Conservation (phyloP, 768 basidiomycete genomes). For the Strobilomyces dryophilus region DNA sequence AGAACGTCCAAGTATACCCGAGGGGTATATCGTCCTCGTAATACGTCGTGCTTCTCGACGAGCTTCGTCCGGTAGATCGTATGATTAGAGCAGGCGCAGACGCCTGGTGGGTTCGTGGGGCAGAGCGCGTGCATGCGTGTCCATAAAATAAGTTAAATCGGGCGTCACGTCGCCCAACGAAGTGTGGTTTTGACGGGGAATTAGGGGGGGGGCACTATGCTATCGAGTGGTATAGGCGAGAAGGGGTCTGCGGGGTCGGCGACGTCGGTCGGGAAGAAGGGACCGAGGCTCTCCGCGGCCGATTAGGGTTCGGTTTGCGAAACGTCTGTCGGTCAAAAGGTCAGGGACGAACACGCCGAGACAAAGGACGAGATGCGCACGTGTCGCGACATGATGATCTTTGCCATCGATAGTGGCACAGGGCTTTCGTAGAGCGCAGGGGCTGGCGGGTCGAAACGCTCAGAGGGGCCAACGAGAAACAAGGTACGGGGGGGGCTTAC, state of each 20-base stretch:
- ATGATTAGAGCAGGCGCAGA: slow-evolving; percentile 27
- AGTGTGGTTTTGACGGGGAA: slow-evolving; percentile 16
- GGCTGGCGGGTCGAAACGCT: slow-evolving; percentile 24
- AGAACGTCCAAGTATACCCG: slow-evolving; percentile 19
- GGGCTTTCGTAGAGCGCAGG: slow-evolving; percentile 41
- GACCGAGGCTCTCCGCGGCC: slow-evolving; percentile 21
- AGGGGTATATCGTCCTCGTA: slow-evolving; percentile 22
- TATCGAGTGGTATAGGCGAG: slow-evolving; percentile 32
- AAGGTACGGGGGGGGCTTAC: slow-evolving; percentile 17
- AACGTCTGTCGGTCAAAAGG: slow-evolving; percentile 24
- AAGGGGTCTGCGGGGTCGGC: slow-evolving; percentile 33
- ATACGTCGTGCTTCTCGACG: slow-evolving; percentile 19
- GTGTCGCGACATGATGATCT: slow-evolving; percentile 52
- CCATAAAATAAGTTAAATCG: slow-evolving; percentile 28
- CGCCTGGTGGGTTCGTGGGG: slow-evolving; percentile 15
- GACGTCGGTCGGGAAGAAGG: slow-evolving; percentile 19
- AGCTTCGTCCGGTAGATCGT: slow-evolving; percentile 14
- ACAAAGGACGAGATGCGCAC: slow-evolving; percentile 28
- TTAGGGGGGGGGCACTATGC: slow-evolving; percentile 23
- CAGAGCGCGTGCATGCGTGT: slow-evolving; percentile 19
- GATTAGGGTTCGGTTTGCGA: slow-evolving; percentile 29
- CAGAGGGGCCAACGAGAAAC: not conserved
- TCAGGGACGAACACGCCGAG: slow-evolving; percentile 2
- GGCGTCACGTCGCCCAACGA: slow-evolving; percentile 9
- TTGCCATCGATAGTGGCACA: slow-evolving; percentile 46